These are phyloP conservation scores for Alternaria ethzedia DNA, from an alignment of 2,329 filamentous ascomycete genomes.

Conservation along the genomic window DNA sequence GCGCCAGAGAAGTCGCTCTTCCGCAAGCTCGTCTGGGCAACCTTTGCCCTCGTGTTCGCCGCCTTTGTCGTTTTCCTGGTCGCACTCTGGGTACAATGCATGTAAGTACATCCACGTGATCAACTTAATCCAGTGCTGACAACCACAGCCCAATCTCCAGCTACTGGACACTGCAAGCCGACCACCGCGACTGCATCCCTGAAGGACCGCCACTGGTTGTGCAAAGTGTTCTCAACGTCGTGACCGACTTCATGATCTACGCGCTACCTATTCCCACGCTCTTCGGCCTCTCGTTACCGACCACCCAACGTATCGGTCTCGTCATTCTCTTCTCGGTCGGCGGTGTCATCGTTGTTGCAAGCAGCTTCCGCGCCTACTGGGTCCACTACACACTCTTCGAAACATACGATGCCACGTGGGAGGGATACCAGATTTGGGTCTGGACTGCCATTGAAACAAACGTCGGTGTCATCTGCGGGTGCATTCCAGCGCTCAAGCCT, in stretches of 20 bases:
- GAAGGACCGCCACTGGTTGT: constrained; percentile 54
- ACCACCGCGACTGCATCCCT: constrained; percentile 50
- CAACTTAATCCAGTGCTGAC: constrained; percentile 22
- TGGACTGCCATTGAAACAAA: constrained; percentile 55
- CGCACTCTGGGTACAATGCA: constrained; percentile 48
- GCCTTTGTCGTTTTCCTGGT: constrained; percentile 46
- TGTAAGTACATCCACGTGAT: constrained; percentile 29
- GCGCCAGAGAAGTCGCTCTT: constrained; percentile 49
- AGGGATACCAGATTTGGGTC: constrained; percentile 51
- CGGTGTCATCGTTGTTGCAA: constrained; percentile 55
- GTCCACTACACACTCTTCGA: constrained; percentile 53
- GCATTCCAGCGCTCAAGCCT: constrained; percentile 53
- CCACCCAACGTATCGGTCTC: constrained; percentile 52
- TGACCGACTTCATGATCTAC: constrained; percentile 56
- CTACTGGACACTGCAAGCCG: constrained; percentile 53
- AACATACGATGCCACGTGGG: constrained; percentile 57
- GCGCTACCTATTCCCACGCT: constrained; percentile 56
- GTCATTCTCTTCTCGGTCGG: constrained; percentile 53
- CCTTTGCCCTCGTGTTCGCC: constrained; percentile 43
- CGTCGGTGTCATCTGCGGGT: constrained; percentile 54
- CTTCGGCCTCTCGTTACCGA: constrained; percentile 53
- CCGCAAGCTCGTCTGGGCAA: constrained; percentile 46
- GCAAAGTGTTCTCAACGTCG: constrained; percentile 52
- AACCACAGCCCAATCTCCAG: constrained; percentile 51
- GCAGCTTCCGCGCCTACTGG: constrained; percentile 56